phyloP scores from a whole-genome alignment of 2,329 filamentous ascomycete genomes.

The Fusarium sp. region DNA sequence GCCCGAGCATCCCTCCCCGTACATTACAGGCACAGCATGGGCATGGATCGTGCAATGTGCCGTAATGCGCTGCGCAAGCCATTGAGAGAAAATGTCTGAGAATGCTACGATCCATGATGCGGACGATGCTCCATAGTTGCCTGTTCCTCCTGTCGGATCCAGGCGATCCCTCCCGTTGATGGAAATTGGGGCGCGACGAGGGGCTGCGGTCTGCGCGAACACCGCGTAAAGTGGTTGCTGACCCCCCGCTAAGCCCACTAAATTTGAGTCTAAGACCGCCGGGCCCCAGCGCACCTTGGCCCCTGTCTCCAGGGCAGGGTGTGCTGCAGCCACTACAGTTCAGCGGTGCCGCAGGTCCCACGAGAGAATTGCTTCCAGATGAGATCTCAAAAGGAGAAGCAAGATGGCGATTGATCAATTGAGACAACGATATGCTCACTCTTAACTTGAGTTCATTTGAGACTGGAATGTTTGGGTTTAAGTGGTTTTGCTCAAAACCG shows the following conservation, averaged over 20 bases:
- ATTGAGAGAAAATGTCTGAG: constrained; percentile 32
- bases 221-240: constrained; percentile 44
- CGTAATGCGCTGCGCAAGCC: constrained; percentile 14
- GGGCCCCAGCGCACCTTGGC: background rate
- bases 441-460: background rate
- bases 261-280: constrained; percentile 35
- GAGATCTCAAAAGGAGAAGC: background rate
- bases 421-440: constrained; percentile 11
- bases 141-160: constrained; percentile 39
- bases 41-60: constrained; percentile 12
- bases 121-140: constrained; percentile 45
- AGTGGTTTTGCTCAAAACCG: constrained; percentile 1
- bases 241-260: constrained; percentile 40
- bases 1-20: constrained; percentile 26
- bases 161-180: constrained; percentile 37
- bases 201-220: constrained; percentile 37
- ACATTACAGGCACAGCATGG: constrained; percentile 27
- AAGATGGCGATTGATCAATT: constrained; percentile 17
- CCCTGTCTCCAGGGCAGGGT: constrained; percentile 31
- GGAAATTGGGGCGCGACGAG: constrained; percentile 43
- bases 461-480: constrained; percentile 2
- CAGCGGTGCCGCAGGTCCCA: constrained; percentile 33
- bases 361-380: constrained; percentile 25
- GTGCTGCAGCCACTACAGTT: constrained; percentile 31
- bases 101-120: constrained; percentile 27